These are phyloP conservation scores for Pochonia chlamydosporia DNA, from an alignment of 2,329 filamentous ascomycete species.

Conservation along the genomic window DNA sequence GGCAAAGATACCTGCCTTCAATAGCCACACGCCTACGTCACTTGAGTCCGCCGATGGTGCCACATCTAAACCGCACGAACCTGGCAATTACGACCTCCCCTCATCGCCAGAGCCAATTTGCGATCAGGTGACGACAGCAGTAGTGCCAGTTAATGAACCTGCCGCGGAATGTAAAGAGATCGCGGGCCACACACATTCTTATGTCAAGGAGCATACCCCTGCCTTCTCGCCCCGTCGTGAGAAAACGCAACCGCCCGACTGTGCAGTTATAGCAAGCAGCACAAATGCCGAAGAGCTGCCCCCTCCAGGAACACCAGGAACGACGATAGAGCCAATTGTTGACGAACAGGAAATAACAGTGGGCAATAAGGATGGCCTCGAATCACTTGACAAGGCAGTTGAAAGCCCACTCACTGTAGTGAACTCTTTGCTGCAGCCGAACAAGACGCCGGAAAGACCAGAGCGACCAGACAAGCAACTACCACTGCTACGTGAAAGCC, in stretches of 20 bases:
- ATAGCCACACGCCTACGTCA: not conserved
- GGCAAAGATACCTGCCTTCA: not conserved
- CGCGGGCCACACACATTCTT: not conserved
- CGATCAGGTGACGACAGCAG: not conserved
- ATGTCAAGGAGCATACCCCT: not conserved
- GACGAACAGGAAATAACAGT: not conserved
- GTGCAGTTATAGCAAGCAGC: not conserved
- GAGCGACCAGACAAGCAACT: not conserved
- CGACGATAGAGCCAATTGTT: not conserved
- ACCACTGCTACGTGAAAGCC: not conserved
- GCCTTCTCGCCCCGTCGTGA: not conserved
- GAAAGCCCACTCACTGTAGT: not conserved
- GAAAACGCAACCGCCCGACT: not conserved
- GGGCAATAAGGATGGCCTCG: not conserved
- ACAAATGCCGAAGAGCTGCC: not conserved
- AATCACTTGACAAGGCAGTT: not conserved
- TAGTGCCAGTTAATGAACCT: not conserved
- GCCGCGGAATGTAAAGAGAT: not conserved
- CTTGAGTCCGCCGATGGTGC: not conserved
- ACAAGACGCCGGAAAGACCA: not conserved
- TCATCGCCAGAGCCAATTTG: conserved; percentile 4
- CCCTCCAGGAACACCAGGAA: not conserved
- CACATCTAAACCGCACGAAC: not conserved
- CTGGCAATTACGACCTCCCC: conserved; percentile 6
- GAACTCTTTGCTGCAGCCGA: not conserved